Evolutionary conservation across 1,284 basidiomycete genomes (phyloP).

Genomic region (Leccinum solheimii): DNA sequence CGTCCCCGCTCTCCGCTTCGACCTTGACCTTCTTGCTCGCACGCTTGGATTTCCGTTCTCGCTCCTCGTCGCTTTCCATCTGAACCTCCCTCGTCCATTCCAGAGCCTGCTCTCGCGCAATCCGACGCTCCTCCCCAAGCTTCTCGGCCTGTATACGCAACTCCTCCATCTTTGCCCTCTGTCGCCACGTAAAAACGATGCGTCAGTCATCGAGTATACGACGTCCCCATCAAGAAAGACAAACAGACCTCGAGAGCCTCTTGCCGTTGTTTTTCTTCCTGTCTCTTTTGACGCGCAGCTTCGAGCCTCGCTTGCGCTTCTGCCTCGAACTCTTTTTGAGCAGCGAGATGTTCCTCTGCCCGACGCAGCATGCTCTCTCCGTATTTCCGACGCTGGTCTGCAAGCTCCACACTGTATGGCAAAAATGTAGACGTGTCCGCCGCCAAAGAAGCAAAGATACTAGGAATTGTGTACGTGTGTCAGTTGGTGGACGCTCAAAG

Average conservation of each 20-base stretch:
- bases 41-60: slow-evolving; percentile 44
- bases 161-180: slow-evolving; percentile 60
- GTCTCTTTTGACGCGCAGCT: slow-evolving; percentile 65
- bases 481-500: not conserved
- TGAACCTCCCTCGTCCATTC: slow-evolving; percentile 72
- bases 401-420: slow-evolving; percentile 85
- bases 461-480: slow-evolving; percentile 30
- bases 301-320: slow-evolving; percentile 80
- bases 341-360: slow-evolving; percentile 50
- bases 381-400: slow-evolving; percentile 86
- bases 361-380: slow-evolving; percentile 81
- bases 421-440: slow-evolving; percentile 67
- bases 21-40: slow-evolving; percentile 20
- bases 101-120: slow-evolving; percentile 76
- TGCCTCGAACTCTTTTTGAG: slow-evolving; percentile 74
- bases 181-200: slow-evolving; percentile 42
- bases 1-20: not conserved
- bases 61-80: slow-evolving; percentile 47
- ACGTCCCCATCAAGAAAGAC: not conserved
- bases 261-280: slow-evolving; percentile 64
- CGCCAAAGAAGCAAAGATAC: slow-evolving; percentile 81
- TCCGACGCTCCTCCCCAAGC: slow-evolving; percentile 70
- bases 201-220: slow-evolving; percentile 66
- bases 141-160: slow-evolving; percentile 62
- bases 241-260: slow-evolving; percentile 58